Conservation (phyloP, 2,329 filamentous ascomycete species). For the Annulohypoxylon truncatum region DNA sequence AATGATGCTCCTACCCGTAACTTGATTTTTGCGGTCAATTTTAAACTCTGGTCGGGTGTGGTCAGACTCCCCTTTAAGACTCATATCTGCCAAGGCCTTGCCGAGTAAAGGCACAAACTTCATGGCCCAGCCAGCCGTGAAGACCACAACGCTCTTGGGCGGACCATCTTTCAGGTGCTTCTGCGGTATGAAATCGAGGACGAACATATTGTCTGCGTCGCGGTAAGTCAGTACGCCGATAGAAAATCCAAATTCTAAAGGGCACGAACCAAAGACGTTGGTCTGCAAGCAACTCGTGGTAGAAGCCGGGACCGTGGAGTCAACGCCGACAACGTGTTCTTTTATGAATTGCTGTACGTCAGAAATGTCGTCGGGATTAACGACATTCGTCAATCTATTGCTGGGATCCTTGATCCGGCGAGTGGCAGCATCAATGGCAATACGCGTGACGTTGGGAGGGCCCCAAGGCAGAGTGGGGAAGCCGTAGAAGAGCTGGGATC, state of each 20-base stretch:
- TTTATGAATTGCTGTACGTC: not conserved
- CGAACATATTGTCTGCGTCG: conserved; percentile 2
- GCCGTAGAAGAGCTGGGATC: conserved; percentile 2
- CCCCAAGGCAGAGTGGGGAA: conserved; percentile 7
- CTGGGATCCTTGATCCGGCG: conserved; percentile 2
- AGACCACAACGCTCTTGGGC: not conserved
- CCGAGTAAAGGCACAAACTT: conserved; percentile 3
- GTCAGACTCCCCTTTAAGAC: not conserved
- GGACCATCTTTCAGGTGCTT: not conserved
- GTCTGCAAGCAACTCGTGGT: conserved; percentile 1
- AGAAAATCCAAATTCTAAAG: not conserved
- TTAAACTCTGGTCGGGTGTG: not conserved
- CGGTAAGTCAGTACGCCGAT: not conserved
- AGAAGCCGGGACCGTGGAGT: not conserved
- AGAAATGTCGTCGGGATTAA: not conserved
- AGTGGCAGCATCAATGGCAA: conserved; percentile 3
- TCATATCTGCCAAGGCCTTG: conserved; percentile 7
- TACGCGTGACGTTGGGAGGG: not conserved
- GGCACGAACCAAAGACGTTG: conserved; percentile 5
- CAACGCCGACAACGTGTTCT: not conserved
- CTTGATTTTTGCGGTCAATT: not conserved
- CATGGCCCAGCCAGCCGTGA: conserved; percentile 12
- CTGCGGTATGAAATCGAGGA: not conserved
- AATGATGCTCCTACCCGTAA: conserved; percentile 1
- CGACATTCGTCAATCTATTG: not conserved